Conservation (phyloP, 768 basidiomycete species). For the Russula foetens region DNA sequence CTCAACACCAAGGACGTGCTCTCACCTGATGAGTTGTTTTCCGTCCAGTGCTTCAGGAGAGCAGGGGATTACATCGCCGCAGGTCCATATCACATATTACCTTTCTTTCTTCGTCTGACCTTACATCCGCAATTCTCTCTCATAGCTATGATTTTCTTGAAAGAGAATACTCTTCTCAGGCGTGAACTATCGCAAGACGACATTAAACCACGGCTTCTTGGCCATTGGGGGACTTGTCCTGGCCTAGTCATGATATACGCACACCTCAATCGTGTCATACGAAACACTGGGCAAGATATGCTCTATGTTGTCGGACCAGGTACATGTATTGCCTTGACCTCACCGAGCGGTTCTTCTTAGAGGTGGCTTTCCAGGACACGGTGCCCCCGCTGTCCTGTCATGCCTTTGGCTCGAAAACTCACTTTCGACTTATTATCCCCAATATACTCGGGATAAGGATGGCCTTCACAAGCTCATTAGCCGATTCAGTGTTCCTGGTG, state of each 20-base stretch:
- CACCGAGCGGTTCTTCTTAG: not conserved
- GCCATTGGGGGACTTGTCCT: conserved; percentile 82
- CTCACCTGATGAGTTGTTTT: conserved; percentile 40
- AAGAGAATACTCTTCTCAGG: conserved; percentile 60
- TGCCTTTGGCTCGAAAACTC: conserved; percentile 83
- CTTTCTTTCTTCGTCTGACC: not conserved
- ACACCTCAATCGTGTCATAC: conserved; percentile 40
- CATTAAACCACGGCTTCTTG: conserved; percentile 75
- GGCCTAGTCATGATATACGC: conserved; percentile 66
- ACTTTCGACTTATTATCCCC: conserved; percentile 47
- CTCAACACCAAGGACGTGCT: conserved; percentile 42
- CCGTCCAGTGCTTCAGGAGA: conserved; percentile 45
- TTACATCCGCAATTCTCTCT: not conserved
- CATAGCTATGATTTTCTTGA: conserved; percentile 80
- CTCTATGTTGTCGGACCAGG: conserved; percentile 80
- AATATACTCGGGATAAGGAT: conserved; percentile 44
- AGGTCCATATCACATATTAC: conserved; percentile 36
- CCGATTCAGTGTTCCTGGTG: conserved; percentile 73
- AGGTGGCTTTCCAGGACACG: not conserved
- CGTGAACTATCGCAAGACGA: conserved; percentile 50
- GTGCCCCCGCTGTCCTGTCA: conserved; percentile 71
- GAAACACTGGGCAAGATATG: conserved; percentile 49
- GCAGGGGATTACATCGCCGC: conserved; percentile 67
- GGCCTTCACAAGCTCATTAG: conserved; percentile 65
- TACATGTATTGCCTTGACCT: conserved; percentile 20